These are phyloP conservation scores for Trichoderma simmonsii DNA, from an alignment of 2,329 filamentous ascomycete genomes.

Conservation along the genomic window DNA sequence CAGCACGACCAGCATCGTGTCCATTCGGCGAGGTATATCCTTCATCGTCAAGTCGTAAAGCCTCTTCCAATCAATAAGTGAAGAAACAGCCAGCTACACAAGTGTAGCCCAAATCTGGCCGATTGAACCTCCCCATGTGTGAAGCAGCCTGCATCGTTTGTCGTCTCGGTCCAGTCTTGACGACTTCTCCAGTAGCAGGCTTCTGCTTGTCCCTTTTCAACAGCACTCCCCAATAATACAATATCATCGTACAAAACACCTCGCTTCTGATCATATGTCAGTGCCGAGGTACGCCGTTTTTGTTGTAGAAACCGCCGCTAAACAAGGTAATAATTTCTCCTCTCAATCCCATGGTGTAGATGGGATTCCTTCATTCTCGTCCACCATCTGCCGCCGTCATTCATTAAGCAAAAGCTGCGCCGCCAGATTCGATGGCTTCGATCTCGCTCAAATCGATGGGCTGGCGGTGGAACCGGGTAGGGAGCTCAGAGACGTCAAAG, in stretches of 20 bases:
- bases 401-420: conserved; percentile 58
- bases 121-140: background rate
- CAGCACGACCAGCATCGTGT: background rate
- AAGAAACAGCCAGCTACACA: background rate
- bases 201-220: background rate
- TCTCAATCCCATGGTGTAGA: background rate
- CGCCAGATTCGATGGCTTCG: conserved; percentile 91
- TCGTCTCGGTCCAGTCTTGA: background rate
- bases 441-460: conserved; percentile 81
- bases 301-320: background rate
- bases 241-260: conserved; percentile 10
- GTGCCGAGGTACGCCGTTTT: conserved; percentile 12
- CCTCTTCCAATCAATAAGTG: background rate
- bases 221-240: background rate
- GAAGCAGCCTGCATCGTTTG: background rate
- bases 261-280: conserved; percentile 7
- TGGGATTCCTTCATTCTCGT: background rate
- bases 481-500: conserved; percentile 88
- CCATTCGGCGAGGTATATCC: background rate
- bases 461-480: conserved; percentile 73
- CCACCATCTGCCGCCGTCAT: background rate
- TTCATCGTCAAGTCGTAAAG: background rate
- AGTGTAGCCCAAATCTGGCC: background rate
- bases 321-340: background rate
- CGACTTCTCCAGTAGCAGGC: background rate